Conservation (phyloP, 1,284 basidiomycete species). For the Inonotus hispidus region DNA sequence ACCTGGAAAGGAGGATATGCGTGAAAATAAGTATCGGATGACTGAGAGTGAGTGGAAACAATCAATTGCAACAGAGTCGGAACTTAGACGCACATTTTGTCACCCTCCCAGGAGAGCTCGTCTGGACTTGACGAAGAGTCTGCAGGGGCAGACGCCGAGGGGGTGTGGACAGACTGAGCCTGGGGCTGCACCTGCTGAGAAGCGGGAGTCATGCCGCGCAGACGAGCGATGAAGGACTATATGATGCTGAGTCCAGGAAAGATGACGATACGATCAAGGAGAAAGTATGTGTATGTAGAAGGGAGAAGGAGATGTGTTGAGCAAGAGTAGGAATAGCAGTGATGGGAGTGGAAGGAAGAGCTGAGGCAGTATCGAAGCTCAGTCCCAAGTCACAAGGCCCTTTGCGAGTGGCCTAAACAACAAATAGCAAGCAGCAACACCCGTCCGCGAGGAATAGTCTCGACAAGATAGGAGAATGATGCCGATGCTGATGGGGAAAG, state of each 20-base stretch:
- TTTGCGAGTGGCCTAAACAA: background rate
- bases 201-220: constrained; percentile 12
- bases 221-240: background rate
- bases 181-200: constrained; percentile 6
- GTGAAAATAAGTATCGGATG: background rate
- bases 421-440: background rate
- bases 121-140: background rate
- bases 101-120: constrained; percentile 43
- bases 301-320: background rate
- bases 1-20: constrained; percentile 40
- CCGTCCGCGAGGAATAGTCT: too few relatives aligned
- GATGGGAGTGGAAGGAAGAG: constrained; percentile 15
- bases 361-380: constrained; percentile 7
- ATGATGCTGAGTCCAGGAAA: background rate
- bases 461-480: background rate
- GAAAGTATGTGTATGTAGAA: background rate
- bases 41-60: constrained; percentile 6
- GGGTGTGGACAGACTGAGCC: constrained; percentile 5
- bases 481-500: background rate
- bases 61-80: background rate
- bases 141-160: background rate
- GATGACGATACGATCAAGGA: background rate
- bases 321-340: constrained; percentile 11
- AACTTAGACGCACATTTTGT: constrained; percentile 40
- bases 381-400: background rate